Conservation (phyloP, 208 protist genomes). For the Blechomonas ayalai region DNA sequence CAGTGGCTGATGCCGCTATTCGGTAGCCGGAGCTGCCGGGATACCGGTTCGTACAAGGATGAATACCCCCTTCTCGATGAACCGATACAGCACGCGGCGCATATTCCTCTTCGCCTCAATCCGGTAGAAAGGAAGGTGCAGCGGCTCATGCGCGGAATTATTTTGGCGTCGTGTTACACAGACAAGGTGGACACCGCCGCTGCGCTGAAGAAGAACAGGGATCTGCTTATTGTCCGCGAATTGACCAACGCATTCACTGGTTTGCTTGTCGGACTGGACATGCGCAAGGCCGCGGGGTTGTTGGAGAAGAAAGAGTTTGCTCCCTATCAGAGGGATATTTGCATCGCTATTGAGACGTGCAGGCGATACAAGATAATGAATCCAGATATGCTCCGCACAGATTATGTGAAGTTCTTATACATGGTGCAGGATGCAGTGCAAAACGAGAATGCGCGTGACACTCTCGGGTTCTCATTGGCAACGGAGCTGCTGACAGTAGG, state of each 20-base stretch:
- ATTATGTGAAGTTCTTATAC: constrained; percentile 92
- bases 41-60: no score
- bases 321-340: constrained; percentile 60
- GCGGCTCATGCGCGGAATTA: constrained; percentile 80
- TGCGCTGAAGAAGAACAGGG: constrained; percentile 54
- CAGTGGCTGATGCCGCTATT: no score
- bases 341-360: constrained; percentile 69
- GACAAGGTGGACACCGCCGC: constrained; percentile 80
- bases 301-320: constrained; percentile 55
- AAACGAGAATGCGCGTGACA: constrained; percentile 53
- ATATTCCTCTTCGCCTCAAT: constrained; percentile 84
- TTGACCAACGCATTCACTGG: constrained; percentile 78
- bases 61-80: constrained; percentile 73
- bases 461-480: constrained; percentile 73
- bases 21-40: no score
- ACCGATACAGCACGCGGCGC: constrained; percentile 67
- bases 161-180: constrained; percentile 87
- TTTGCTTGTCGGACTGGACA: constrained; percentile 70
- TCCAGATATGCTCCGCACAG: constrained; percentile 87
- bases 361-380: constrained; percentile 94
- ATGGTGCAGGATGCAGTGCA: constrained; percentile 88
- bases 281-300: constrained; percentile 44
- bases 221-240: constrained; percentile 66
- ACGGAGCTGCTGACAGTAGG: constrained; percentile 76
- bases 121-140: constrained; percentile 79